Evolutionary conservation across 2,329 filamentous ascomycete species (phyloP).

Genomic region (Botryotinia narcissicola): DNA sequence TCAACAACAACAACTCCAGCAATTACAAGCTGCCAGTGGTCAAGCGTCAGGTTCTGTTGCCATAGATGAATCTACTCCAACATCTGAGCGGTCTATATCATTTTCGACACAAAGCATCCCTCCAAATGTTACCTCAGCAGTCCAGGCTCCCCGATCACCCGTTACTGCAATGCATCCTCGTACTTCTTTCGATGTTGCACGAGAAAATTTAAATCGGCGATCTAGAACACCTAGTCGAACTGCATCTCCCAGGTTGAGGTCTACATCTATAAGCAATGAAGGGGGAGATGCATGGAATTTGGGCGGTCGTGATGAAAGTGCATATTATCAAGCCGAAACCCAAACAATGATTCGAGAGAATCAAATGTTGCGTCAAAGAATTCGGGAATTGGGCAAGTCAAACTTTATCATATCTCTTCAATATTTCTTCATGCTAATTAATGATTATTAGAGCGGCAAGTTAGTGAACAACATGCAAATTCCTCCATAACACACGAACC

Average conservation of each 20-base stretch:
- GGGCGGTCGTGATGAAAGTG: constrained; percentile 68
- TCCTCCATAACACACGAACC: constrained; percentile 37
- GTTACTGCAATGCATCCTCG: constrained; percentile 44
- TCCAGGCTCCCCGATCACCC: constrained; percentile 53
- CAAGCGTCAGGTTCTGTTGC: constrained; percentile 43
- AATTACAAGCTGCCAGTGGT: constrained; percentile 48
- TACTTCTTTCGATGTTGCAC: constrained; percentile 58
- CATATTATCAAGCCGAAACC: constrained; percentile 80
- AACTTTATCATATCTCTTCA: background rate
- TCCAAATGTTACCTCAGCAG: constrained; percentile 41
- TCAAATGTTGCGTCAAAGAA: constrained; percentile 75
- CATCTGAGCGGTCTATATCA: constrained; percentile 47
- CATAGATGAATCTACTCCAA: constrained; percentile 44
- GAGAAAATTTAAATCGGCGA: constrained; percentile 52
- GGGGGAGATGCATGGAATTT: constrained; percentile 58
- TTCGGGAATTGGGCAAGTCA: constrained; percentile 67
- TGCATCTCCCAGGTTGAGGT: constrained; percentile 53
- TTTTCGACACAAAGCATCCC: constrained; percentile 42
- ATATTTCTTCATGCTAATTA: constrained; percentile 15
- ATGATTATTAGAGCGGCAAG: constrained; percentile 33
- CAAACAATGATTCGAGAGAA: constrained; percentile 76
- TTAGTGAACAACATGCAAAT: constrained; percentile 34
- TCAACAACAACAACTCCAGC: constrained; percentile 68
- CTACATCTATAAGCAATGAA: constrained; percentile 58
- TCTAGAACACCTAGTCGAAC: constrained; percentile 60